Evolutionary conservation across 108 stramenopile species (phyloP).

Genomic region (Epithemia pelagica): DNA sequence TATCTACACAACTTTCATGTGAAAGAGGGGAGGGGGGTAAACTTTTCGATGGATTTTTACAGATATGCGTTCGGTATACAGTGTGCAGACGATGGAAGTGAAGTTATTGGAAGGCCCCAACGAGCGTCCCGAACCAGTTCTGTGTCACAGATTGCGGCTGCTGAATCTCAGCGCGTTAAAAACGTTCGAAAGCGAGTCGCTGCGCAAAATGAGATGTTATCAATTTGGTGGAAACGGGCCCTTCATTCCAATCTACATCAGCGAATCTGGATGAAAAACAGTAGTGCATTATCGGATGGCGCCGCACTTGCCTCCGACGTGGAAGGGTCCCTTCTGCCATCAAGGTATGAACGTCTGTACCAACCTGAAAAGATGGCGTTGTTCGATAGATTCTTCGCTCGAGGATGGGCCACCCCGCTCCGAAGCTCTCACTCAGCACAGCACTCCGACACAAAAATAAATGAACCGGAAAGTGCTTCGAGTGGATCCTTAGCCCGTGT

Average conservation of each 20-base stretch:
- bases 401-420: slow-evolving; percentile 67
- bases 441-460: slow-evolving; percentile 34
- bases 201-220: slow-evolving; percentile 51
- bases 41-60: slow-evolving; percentile 65
- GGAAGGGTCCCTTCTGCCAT: slow-evolving; percentile 42
- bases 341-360: slow-evolving; percentile 60
- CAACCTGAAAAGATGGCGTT: slow-evolving; percentile 58
- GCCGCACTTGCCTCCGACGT: slow-evolving; percentile 33
- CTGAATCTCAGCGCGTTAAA: slow-evolving; percentile 10
- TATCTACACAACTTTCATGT: slow-evolving; percentile 85
- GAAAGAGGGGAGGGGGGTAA: slow-evolving; percentile 44
- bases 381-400: slow-evolving; percentile 70
- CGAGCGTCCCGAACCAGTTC: not conserved
- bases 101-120: not conserved
- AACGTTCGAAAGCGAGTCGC: slow-evolving; percentile 45
- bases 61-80: slow-evolving; percentile 60
- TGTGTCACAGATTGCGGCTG: not conserved
- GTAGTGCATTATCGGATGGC: not conserved
- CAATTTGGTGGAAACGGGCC: slow-evolving; percentile 72
- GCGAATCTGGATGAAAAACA: slow-evolving; percentile 73
- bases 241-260: slow-evolving; percentile 67
- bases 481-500: not conserved
- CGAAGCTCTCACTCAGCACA: slow-evolving; percentile 66
- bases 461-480: slow-evolving; percentile 30
- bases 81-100: slow-evolving; percentile 28